Percentiles rank a stretch among this genome's conserved stretches.
Conservation (phyloP, 768 basidiomycete species). For the Pholiota microspora region DNA sequence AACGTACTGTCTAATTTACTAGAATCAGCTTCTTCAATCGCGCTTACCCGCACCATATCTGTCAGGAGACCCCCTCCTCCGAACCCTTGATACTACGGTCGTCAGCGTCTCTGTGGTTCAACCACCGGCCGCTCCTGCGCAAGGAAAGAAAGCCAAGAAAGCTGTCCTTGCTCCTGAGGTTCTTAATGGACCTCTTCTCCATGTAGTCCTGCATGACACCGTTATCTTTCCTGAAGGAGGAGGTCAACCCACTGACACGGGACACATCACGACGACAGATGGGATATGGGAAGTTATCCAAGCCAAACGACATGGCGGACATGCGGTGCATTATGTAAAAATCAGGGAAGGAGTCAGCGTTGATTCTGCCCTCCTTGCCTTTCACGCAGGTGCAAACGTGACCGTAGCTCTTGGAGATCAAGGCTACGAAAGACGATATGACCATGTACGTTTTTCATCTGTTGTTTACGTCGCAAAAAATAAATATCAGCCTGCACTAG, state of each 20-base stretch:
- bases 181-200: constrained; percentile 48
- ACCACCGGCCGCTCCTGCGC: constrained; percentile 33
- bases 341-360: constrained; percentile 33
- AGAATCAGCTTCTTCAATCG: background rate
- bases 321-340: constrained; percentile 72
- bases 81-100: constrained; percentile 55
- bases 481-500: constrained; percentile 40
- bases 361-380: constrained; percentile 42
- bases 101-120: constrained; percentile 48
- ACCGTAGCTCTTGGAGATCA: constrained; percentile 51
- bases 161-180: constrained; percentile 47
- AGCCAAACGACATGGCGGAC: constrained; percentile 66
- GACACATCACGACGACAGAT: constrained; percentile 44
- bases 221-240: constrained; percentile 82
- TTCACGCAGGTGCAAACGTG: constrained; percentile 52
- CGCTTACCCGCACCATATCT: constrained; percentile 6
- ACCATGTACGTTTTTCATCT: constrained; percentile 53
- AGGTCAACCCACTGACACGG: constrained; percentile 78
- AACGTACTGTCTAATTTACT: constrained; percentile 43
- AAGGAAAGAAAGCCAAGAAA: constrained; percentile 54
- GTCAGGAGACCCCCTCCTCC: constrained; percentile 68
- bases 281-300: constrained; percentile 61
- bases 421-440: constrained; percentile 65
- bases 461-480: background rate
- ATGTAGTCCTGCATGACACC: constrained; percentile 73